Evolutionary conservation across 306 rosid species (phyloP).

Genomic region (Mucuna pruriens): DNA sequence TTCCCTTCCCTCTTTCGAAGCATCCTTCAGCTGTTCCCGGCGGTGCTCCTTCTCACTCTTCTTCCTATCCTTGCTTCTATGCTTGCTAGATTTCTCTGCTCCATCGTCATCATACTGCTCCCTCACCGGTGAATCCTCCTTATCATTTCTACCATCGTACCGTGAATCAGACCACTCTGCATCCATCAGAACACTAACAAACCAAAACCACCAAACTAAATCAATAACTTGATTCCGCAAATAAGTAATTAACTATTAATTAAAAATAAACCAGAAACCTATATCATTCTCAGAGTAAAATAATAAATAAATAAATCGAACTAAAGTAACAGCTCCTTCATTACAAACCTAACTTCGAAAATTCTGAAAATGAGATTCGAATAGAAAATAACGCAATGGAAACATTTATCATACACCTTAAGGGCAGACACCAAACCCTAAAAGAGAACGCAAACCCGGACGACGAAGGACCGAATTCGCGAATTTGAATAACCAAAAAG

Average conservation of each 20-base stretch:
- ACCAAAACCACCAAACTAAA: background rate
- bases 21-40: conserved; percentile 56
- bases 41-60: conserved; percentile 76
- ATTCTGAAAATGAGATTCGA: conserved; percentile 2
- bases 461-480: background rate
- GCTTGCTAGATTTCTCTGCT: conserved; percentile 60
- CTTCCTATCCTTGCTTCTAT: conserved; percentile 78
- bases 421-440: background rate
- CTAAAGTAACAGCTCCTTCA: background rate
- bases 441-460: background rate
- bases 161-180: conserved; percentile 59
- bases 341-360: background rate
- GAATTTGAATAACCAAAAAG: background rate
- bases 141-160: conserved; percentile 56
- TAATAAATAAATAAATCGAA: background rate
- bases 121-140: conserved; percentile 48
- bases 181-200: conserved; percentile 55
- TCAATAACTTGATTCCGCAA: background rate
- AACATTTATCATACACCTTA: background rate
- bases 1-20: conserved; percentile 60
- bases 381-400: background rate
- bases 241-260: background rate
- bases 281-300: background rate
- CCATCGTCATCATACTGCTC: conserved; percentile 59
- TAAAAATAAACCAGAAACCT: background rate